A percentile compares a stretch with the other conserved stretches of the same genome.
phyloP scores from a whole-genome alignment of 768 basidiomycete species.

The Mycena chlorophos region DNA sequence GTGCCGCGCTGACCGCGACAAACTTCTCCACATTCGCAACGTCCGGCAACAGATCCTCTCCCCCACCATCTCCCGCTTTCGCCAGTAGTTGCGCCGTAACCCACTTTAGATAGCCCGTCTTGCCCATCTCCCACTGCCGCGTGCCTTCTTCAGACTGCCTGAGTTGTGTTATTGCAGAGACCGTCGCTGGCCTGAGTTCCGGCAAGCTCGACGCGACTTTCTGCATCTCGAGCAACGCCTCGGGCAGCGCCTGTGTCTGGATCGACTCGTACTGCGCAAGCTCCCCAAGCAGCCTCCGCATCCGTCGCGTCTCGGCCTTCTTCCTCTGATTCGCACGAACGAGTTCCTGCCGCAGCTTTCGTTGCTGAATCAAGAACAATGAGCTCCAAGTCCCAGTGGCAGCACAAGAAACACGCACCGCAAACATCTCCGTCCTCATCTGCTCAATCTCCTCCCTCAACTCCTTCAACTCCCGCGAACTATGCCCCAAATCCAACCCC shows the following conservation, averaged over 20 bases:
- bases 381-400: slow-evolving; percentile 7
- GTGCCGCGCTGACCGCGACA: slow-evolving; percentile 18
- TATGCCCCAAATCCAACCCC: slow-evolving; percentile 62
- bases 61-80: slow-evolving; percentile 27
- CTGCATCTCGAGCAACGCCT: slow-evolving; percentile 40
- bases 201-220: slow-evolving; percentile 51
- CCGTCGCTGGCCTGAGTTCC: slow-evolving; percentile 37
- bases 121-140: slow-evolving; percentile 75
- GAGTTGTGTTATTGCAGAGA: slow-evolving; percentile 39
- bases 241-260: slow-evolving; percentile 4
- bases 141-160: slow-evolving; percentile 58
- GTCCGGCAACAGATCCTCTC: slow-evolving; percentile 17
- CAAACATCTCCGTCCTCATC: slow-evolving; percentile 64
- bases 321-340: slow-evolving; percentile 53
- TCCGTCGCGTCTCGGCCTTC: slow-evolving; percentile 45
- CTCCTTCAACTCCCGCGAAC: slow-evolving; percentile 58
- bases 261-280: slow-evolving; percentile 30
- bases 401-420: slow-evolving; percentile 46
- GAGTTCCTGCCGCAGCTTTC: slow-evolving; percentile 60
- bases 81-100: slow-evolving; percentile 57
- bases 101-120: slow-evolving; percentile 78
- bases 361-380: slow-evolving; percentile 47
- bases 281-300: slow-evolving; percentile 42
- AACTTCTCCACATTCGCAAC: slow-evolving; percentile 14
- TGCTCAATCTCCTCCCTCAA: slow-evolving; percentile 69